phyloP scores from a whole-genome alignment of 1,139 yeast species.

The Sugiyamaella sp. region DNA sequence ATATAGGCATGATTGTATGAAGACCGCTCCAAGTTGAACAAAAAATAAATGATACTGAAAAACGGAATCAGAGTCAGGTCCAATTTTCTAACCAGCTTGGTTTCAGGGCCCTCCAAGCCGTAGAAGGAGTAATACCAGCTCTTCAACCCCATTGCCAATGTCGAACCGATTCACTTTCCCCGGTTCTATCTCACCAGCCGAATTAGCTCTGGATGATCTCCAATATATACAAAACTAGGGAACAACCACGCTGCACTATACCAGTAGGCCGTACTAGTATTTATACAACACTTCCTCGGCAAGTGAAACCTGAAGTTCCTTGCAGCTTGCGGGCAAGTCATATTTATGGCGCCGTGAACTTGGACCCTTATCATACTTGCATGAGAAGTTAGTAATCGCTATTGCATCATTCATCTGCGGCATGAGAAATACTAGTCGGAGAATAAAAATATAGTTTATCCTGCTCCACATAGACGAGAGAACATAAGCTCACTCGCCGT shows the following conservation, averaged over 20 bases:
- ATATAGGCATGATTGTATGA: constrained; percentile 63
- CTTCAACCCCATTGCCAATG: constrained; percentile 6
- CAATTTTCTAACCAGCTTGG: constrained; percentile 24
- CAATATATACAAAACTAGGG: no score
- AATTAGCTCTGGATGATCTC: no score
- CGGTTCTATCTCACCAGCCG: no score
- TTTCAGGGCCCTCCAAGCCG: constrained; percentile 18
- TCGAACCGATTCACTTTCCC: no score
- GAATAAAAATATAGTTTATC: no score
- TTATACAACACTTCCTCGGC: no score
- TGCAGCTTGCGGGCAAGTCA: no score
- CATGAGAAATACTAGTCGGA: neutral
- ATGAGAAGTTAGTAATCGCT: neutral
- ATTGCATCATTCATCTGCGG: neutral
- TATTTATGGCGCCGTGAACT: constrained; percentile 2
- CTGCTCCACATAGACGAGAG: no score
- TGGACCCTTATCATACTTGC: neutral
- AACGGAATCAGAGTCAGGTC: constrained; percentile 27
- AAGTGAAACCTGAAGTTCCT: no score
- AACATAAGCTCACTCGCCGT: no score
- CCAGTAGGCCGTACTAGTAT: no score
- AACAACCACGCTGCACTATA: no score
- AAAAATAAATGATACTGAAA: constrained; percentile 28
- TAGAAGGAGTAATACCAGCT: constrained; percentile 11
- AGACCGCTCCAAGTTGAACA: constrained; percentile 28